phyloP scores from a whole-genome alignment of 495 filamentous ascomycete species.

The Penicillium pulvis region DNA sequence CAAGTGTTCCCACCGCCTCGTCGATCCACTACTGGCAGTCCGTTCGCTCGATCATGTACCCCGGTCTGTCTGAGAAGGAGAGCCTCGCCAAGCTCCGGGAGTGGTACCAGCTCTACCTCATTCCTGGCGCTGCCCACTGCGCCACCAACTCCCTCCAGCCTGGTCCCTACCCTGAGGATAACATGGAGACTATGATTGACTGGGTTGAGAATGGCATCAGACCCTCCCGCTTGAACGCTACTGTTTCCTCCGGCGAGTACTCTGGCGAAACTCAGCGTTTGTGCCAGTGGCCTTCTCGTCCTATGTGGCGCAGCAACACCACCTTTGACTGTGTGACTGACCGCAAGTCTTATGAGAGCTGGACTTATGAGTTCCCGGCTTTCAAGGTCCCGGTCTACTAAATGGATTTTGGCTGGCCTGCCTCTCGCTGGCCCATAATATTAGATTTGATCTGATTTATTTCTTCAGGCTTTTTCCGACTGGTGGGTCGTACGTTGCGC shows the following conservation, averaged over 20 bases:
- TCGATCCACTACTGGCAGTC: slow-evolving; percentile 50
- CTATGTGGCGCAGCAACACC: not conserved
- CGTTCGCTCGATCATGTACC: slow-evolving; percentile 51
- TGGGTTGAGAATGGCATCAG: slow-evolving; percentile 49
- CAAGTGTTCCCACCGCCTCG: slow-evolving; percentile 42
- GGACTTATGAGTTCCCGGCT: not conserved
- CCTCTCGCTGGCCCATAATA: no score
- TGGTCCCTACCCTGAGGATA: slow-evolving; percentile 45
- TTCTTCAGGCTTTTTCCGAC: no score
- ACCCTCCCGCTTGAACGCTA: slow-evolving; percentile 18
- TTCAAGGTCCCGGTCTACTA: slow-evolving; percentile 1
- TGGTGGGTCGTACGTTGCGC: no score
- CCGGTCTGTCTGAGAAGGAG: slow-evolving; percentile 31
- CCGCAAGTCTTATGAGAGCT: not conserved
- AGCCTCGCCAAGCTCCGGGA: slow-evolving; percentile 39
- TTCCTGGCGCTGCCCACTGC: slow-evolving; percentile 53
- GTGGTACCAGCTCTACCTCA: slow-evolving; percentile 49
- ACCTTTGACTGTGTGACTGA: not conserved
- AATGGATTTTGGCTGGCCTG: not conserved
- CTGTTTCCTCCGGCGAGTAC: not conserved
- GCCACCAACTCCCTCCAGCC: slow-evolving; percentile 35
- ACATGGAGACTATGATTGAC: slow-evolving; percentile 41
- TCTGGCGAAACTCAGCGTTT: not conserved
- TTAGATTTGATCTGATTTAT: no score
- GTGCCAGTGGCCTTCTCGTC: not conserved